Conservation (phyloP, 805 yeast species). For the Ogataea sp. region DNA sequence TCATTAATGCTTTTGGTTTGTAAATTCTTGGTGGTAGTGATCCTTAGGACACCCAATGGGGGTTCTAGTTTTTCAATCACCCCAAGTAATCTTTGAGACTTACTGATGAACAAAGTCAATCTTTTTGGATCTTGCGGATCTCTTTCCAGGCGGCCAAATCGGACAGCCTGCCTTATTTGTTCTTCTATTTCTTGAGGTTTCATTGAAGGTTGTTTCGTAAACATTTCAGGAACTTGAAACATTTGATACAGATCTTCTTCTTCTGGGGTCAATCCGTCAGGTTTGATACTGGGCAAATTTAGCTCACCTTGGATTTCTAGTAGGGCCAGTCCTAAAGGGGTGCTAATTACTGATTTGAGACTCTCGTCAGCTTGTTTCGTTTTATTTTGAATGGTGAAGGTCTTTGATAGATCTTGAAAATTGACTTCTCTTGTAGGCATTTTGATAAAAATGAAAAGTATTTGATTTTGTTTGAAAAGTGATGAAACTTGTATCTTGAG, state of each 20-base stretch:
- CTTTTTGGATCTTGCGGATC: conserved; percentile 33
- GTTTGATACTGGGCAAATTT: conserved; percentile 34
- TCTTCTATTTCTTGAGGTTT: neutral
- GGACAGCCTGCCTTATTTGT: conserved; percentile 31
- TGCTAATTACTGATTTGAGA: conserved; percentile 25
- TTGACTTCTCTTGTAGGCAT: conserved; percentile 18
- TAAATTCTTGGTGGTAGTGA: conserved; percentile 21
- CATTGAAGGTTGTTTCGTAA: neutral
- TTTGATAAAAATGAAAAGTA: neutral
- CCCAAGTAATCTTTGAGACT: conserved; percentile 64
- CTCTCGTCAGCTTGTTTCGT: conserved; percentile 5
- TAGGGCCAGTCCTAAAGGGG: conserved; percentile 52
- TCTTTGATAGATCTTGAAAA: conserved; percentile 9
- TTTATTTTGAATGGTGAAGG: conserved; percentile 7
- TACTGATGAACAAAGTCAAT: conserved; percentile 58
- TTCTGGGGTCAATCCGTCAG: conserved; percentile 23
- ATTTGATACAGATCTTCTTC: conserved; percentile 28
- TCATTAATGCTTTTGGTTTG: neutral
- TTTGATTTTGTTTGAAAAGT: too few species aligned
- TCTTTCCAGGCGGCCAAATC: conserved; percentile 40
- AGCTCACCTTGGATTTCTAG: conserved; percentile 72
- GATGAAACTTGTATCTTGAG: neutral
- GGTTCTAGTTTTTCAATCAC: conserved; percentile 47
- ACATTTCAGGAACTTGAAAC: conserved; percentile 5
- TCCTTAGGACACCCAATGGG: conserved; percentile 56